A percentile compares a stretch with the other conserved stretches of the same genome.
These are phyloP conservation scores for Royoungia palumana DNA, from an alignment of 768 basidiomycete species.

Conservation along the genomic window DNA sequence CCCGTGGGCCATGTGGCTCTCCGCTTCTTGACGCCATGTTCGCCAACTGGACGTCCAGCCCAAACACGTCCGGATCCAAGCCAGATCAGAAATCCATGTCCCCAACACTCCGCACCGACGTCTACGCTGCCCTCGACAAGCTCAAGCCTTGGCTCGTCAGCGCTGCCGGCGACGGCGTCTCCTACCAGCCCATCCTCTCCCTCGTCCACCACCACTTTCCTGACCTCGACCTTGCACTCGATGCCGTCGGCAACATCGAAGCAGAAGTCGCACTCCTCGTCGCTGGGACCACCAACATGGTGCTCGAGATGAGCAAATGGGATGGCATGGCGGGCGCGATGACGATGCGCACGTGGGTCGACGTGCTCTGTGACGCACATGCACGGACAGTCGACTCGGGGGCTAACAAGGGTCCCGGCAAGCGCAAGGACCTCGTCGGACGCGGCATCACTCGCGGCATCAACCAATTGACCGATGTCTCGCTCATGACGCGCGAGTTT, in stretches of 20 bases:
- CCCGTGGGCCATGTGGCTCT: too few relatives aligned
- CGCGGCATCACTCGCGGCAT: constrained; percentile 51
- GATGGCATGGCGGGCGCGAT: constrained; percentile 54
- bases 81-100: constrained; percentile 39
- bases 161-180: constrained; percentile 52
- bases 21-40: constrained; percentile 36
- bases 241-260: constrained; percentile 45
- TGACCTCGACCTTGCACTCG: constrained; percentile 42
- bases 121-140: constrained; percentile 48
- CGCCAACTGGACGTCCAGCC: constrained; percentile 41
- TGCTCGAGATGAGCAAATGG: constrained; percentile 54
- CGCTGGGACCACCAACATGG: constrained; percentile 53
- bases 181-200: constrained; percentile 42
- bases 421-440: constrained; percentile 41
- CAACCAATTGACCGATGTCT: constrained; percentile 47
- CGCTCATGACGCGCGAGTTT: constrained; percentile 52
- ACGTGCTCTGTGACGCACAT: constrained; percentile 44
- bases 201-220: constrained; percentile 51
- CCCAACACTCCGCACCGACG: constrained; percentile 48
- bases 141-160: constrained; percentile 46
- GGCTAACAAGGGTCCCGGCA: constrained; percentile 9
- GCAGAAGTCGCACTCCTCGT: constrained; percentile 48
- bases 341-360: constrained; percentile 55
- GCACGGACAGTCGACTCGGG: constrained; percentile 20
- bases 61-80: constrained; percentile 18